These are phyloP conservation scores for Chlamydomonas incerta DNA, from an alignment of 139 green algal species.

Conservation along the genomic window DNA sequence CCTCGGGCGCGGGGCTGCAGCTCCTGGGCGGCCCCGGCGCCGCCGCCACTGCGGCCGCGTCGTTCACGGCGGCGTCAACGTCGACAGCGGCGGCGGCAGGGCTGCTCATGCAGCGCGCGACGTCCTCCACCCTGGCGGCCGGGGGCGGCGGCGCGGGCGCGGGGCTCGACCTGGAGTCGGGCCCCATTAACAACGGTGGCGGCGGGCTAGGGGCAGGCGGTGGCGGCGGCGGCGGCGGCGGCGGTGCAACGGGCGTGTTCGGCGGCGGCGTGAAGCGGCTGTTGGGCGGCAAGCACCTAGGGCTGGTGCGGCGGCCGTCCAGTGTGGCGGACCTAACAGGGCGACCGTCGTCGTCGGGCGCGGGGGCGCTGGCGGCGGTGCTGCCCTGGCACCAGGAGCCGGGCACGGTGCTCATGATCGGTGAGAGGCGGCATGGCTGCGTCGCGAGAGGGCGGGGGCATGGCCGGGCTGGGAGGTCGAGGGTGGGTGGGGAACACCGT, in stretches of 20 bases:
- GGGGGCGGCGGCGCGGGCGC: background rate
- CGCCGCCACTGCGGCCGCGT: background rate
- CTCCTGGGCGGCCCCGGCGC: too few species aligned
- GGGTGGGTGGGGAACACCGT: too few species aligned
- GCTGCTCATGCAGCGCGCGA: slow-evolving; percentile 10
- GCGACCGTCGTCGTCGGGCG: too few species aligned
- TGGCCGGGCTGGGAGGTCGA: too few species aligned
- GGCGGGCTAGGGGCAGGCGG: background rate
- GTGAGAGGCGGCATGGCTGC: too few species aligned
- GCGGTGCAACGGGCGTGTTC: background rate
- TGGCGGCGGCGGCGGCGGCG: background rate
- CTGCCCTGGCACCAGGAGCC: slow-evolving; percentile 21
- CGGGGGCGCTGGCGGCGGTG: background rate
- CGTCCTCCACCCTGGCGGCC: background rate
- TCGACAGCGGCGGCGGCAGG: background rate
- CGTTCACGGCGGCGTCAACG: too few species aligned
- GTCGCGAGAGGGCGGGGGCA: too few species aligned
- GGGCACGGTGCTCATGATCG: slow-evolving; percentile 33
- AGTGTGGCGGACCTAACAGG: background rate
- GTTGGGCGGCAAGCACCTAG: too few species aligned
- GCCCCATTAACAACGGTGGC: too few species aligned
- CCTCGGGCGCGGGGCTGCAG: too few species aligned
- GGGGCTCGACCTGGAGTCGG: too few species aligned
- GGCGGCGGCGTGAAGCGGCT: background rate
- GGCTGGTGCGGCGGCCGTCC: too few species aligned